Evolutionary conservation across 306 rosid species (phyloP), one percentile per base, ranked within the genome.

Genomic region (Quillaja saponaria): DNA sequence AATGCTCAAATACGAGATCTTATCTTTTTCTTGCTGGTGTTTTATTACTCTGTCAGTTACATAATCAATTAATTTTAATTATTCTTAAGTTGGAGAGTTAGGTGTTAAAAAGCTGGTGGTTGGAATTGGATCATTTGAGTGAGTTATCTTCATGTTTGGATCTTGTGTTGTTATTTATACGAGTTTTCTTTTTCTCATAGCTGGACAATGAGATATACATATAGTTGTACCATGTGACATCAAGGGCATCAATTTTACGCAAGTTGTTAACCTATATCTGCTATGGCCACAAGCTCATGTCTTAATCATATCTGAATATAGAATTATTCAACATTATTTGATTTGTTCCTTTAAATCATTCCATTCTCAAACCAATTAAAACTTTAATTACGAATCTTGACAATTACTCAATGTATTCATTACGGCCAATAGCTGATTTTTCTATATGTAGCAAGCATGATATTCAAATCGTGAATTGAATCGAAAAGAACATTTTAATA

Each of bases 341-440:
- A 17, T 62, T 54, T 25, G 35, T 65, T 66, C 42, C 13, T 66
- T 10, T 61, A 49, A 55, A 71, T 77, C 63, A 71, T 71, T 71
- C 67, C 54, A 34, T 67, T 33, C 37, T 53, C 54, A 71, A 76
- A 33, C n/a, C n/a, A n/a, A 53, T 16, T 44, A 55, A 46, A 25
- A 50, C 66, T 61, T 44, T 61, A 67, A 66, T 71, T n/a, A 71
- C 66, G 49, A 66, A 55, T 61, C 81, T 61, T 77, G 41, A 41
- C 40, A 61, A 25, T 55, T 51, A 77, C 81, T 77, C 77, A 18
- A 53, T 10, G 50, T 34, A 48, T 59, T 55, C n/a, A n/a, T n/a
- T n/a, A n/a, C n/a, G n/a, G n/a, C n/a, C n/a, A n/a, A n/a, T n/a
- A n/a, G n/a, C n/a, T n/a, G n/a, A n/a, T n/a, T n/a, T n/a, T n/a